A percentile compares a stretch with the other conserved stretches of the same genome.
These are phyloP conservation scores for Nicotiana obtusifolia DNA, from an alignment of 257 asterid species.

Conservation along the genomic window DNA sequence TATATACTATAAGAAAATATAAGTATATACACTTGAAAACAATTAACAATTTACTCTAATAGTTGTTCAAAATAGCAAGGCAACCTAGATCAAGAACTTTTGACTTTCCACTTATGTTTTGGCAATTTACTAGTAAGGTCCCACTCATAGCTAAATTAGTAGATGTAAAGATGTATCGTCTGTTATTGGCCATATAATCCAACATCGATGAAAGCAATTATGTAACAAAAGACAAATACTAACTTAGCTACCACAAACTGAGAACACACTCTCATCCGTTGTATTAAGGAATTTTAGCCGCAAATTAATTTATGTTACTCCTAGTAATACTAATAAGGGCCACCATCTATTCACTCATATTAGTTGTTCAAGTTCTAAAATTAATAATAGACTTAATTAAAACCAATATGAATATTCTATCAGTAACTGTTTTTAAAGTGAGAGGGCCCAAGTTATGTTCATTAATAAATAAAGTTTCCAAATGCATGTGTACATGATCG, in stretches of 20 bases:
- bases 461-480: background rate
- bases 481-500: background rate
- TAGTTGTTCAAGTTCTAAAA: background rate
- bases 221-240: background rate
- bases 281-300: background rate
- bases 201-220: too few species aligned
- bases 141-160: too few species aligned
- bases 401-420: background rate
- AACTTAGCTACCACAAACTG: background rate
- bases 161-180: too few species aligned
- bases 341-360: background rate
- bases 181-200: too few species aligned
- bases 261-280: background rate
- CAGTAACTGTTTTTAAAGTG: background rate
- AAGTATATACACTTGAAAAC: too few species aligned
- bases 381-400: background rate
- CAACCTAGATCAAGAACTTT: too few species aligned
- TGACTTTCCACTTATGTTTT: too few species aligned
- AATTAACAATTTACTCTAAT: too few species aligned
- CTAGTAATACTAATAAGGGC: background rate
- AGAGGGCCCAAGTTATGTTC: background rate
- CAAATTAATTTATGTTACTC: background rate
- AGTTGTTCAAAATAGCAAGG: too few species aligned
- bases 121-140: too few species aligned
- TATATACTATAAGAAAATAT: too few species aligned